These are phyloP conservation scores for Nicotiana benthamiana DNA, from an alignment of 257 asterid genomes.

Conservation along the genomic window DNA sequence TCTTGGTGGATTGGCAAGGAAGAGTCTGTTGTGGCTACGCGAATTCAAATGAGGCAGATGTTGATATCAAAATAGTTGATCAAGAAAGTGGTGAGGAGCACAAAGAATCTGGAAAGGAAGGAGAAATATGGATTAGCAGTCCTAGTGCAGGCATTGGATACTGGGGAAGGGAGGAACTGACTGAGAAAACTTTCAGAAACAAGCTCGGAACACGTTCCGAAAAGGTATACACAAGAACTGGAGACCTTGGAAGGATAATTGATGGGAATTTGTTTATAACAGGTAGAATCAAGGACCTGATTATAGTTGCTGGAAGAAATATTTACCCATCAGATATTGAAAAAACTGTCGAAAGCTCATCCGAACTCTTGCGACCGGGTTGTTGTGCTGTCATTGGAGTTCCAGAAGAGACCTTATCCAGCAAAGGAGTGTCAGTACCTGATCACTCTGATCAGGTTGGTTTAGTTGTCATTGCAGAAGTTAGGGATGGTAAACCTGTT, in stretches of 20 bases:
- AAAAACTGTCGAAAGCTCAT: slow-evolving; percentile 74
- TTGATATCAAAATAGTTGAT: slow-evolving; percentile 52
- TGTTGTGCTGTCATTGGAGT: slow-evolving; percentile 84
- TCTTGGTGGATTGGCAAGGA: slow-evolving; percentile 81
- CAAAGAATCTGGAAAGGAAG: slow-evolving; percentile 43
- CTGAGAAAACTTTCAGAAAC: slow-evolving; percentile 45
- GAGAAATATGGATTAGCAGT: slow-evolving; percentile 82
- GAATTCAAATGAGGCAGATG: slow-evolving; percentile 32
- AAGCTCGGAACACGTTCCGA: slow-evolving; percentile 24
- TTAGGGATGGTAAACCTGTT: slow-evolving; percentile 52
- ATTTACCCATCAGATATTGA: slow-evolving; percentile 76
- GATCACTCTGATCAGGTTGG: slow-evolving; percentile 67
- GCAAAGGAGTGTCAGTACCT: slow-evolving; percentile 50
- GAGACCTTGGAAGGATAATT: slow-evolving; percentile 62
- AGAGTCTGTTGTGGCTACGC: slow-evolving; percentile 65
- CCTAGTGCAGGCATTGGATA: slow-evolving; percentile 80
- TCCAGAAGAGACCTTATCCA: slow-evolving; percentile 57
- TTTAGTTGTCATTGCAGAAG: slow-evolving; percentile 74
- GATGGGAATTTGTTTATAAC: slow-evolving; percentile 60
- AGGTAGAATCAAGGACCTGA: slow-evolving; percentile 83
- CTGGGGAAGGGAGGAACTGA: slow-evolving; percentile 56
- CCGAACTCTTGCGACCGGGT: slow-evolving; percentile 67
- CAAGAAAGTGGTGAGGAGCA: slow-evolving; percentile 53
- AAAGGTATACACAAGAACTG: slow-evolving; percentile 53
- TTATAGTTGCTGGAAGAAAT: slow-evolving; percentile 78